Evolutionary conservation across 2,329 filamentous ascomycete species (phyloP), one percentile per base, ranked within the genome.

Genomic region (Fusarium pseudocircinatum): DNA sequence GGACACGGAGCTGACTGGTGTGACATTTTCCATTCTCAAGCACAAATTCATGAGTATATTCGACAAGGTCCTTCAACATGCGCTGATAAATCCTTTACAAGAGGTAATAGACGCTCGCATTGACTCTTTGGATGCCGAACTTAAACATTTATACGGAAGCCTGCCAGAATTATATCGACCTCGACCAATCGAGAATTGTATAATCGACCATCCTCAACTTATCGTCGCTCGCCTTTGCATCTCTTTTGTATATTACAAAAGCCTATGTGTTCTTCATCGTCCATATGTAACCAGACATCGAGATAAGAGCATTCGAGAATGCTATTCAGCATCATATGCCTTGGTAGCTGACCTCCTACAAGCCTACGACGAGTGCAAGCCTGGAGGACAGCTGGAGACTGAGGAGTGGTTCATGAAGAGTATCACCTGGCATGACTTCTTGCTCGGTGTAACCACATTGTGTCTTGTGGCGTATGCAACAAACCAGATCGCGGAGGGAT

Each of bases 371-470:
- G 59, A 61, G 24, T 61, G 37, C 3, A 37, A 30, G 7, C 47
- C 59, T 37, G 37, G 47, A 30, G 59, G 59, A 3, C 59, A 61
- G 16, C 30, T 61, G 20, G 49, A 24, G 7, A 30, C 47, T 7
- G 59, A 61, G 20, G 30, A 44, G 30, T 61, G 59, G 59, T 28
- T 56, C 6, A 11, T 56, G 37, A 61, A 56, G 37, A 61, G 59
- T 36, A 61, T 56, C 12, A 56, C 47, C 15, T 56, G 49, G 59
- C 49, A 61, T 34, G 59, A 61, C 3, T 30, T 61, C 8, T 18
- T 61, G 22, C 37, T 61, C 1, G 49, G 49, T 6, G 18, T 32
- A 2, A 61, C 59, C 1, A 61, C 59, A 43, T 10, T 61, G 8
- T 61, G 47, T 24, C 59, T 56, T 13, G 59, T 61, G 37, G 30